phyloP scores from a whole-genome alignment of 139 green algal genomes.

The Eudorina sp. region DNA sequence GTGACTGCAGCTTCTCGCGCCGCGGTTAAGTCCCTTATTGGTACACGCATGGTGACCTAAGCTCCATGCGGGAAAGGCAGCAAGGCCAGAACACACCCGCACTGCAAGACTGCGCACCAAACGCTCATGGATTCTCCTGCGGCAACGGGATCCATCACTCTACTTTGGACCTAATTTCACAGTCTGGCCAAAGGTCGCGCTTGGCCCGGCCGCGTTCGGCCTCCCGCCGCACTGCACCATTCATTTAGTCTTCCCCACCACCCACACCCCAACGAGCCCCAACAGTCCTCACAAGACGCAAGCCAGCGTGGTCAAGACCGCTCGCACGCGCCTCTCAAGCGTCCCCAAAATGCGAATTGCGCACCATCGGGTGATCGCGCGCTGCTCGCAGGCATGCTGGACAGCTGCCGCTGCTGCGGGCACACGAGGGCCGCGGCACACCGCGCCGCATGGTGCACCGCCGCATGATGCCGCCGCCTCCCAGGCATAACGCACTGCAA shows the following conservation, averaged over 20 bases:
- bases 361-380: constrained; percentile 28
- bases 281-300: not conserved
- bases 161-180: constrained; percentile 15
- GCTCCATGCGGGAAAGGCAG: constrained; percentile 31
- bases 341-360: constrained; percentile 18
- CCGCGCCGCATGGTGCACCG: not conserved
- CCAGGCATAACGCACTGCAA: not conserved
- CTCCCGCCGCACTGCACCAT: constrained; percentile 7
- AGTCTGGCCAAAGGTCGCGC: not conserved
- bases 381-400: not conserved
- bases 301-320: constrained; percentile 2
- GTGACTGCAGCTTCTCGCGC: constrained; percentile 37
- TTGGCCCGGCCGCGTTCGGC: not conserved
- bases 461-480: not conserved
- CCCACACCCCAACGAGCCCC: not conserved
- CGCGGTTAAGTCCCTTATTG: constrained; percentile 25
- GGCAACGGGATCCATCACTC: constrained; percentile 13
- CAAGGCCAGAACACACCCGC: constrained; percentile 26
- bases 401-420: not conserved
- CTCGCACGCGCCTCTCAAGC: constrained; percentile 24
- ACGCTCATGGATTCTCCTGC: constrained; percentile 24
- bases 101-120: constrained; percentile 20
- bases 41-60: constrained; percentile 32
- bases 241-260: constrained; percentile 10
- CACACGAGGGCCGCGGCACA: not conserved